phyloP scores from a whole-genome alignment of 1,284 basidiomycete species.

The Veloboletus limbatus region DNA sequence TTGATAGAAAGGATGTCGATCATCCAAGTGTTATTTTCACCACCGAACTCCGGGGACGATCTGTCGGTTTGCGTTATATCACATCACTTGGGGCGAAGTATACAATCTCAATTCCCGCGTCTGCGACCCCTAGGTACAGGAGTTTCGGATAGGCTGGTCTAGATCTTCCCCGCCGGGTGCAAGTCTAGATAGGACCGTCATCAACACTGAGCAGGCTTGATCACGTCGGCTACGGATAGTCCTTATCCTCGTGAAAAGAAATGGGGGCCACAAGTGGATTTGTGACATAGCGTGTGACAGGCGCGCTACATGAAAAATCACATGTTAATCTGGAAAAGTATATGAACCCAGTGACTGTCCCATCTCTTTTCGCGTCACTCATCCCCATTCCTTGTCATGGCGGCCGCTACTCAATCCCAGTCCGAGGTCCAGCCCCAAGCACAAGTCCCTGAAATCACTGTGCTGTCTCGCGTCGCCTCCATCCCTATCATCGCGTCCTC shows the following conservation, averaged over 20 bases:
- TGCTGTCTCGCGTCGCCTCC: slow-evolving; percentile 57
- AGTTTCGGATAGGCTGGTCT: too few species aligned
- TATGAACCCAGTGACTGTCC: slow-evolving; percentile 34
- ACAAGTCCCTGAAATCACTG: slow-evolving; percentile 52
- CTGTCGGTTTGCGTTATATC: slow-evolving; percentile 11
- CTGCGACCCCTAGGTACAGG: slow-evolving; percentile 19
- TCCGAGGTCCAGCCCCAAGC: slow-evolving; percentile 31
- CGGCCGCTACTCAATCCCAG: slow-evolving; percentile 40
- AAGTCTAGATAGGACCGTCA: too few species aligned
- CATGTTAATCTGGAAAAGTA: slow-evolving; percentile 22
- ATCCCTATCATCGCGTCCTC: slow-evolving; percentile 70
- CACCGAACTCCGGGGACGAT: slow-evolving; percentile 12
- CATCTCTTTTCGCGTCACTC: slow-evolving; percentile 7
- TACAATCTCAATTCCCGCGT: slow-evolving; percentile 2
- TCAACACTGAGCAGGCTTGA: too few species aligned
- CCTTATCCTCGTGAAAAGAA: slow-evolving; percentile 13
- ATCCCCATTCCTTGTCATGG: slow-evolving; percentile 31
- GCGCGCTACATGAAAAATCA: slow-evolving; percentile 20
- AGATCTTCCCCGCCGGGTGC: too few species aligned
- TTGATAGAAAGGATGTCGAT: background rate
- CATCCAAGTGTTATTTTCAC: slow-evolving; percentile 31
- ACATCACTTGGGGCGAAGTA: slow-evolving; percentile 10
- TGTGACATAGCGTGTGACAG: slow-evolving; percentile 27
- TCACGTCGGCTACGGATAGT: too few species aligned
- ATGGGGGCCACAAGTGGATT: background rate